Evolutionary conservation across 148 eudicot genomes (phyloP), one percentile per base, ranked within the genome.

Genomic region (Oxyria digyna): DNA sequence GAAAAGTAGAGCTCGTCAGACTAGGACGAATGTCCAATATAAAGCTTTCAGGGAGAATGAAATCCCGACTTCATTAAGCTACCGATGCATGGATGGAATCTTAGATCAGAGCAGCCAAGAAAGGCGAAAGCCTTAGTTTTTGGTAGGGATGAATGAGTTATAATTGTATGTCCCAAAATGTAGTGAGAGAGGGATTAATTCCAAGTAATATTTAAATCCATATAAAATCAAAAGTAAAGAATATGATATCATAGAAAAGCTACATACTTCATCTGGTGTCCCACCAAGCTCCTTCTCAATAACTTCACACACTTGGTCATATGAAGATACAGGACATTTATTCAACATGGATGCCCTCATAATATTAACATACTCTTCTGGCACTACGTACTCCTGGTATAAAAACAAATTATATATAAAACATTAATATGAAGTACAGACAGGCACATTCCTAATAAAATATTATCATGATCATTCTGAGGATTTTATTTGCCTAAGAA

Each of bases 271-370:
- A 73, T 94, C 87, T 31, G 98, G 98, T 62, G 76, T 59, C 71
- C 91, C 95, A 69, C 98, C 98, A 76, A 94, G 97, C 77, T 94
- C 97, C 74, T 76, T 90, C 81, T 79, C 83, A 48, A 94, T 62
- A 73, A 88, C 96, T 79, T 85, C 83, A 71, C 87, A 81, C 24
- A 94, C 98, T 84, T 94, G 90, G 70, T 94, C 92, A 77, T 87
- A 88, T 45, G 98, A 83, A 8, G 98, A 88, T 73, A 86, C 92
- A 23, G 98, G 98, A 77, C 98, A 94, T 75, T 75, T 85, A 78
- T 94, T 86, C 73, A 94, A 70, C 92, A 94, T 84, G 73, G 97
- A 94, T 48, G 85, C 85, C 78, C 97, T 84, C 98, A 94, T 83
- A 69, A 78, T 81, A 49, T 74, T 68, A 20, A 88, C 97, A 77